Evolutionary conservation across 495 filamentous ascomycete genomes (phyloP), one percentile per base, ranked within the genome.

Genomic region (Tetracladium setigerum): DNA sequence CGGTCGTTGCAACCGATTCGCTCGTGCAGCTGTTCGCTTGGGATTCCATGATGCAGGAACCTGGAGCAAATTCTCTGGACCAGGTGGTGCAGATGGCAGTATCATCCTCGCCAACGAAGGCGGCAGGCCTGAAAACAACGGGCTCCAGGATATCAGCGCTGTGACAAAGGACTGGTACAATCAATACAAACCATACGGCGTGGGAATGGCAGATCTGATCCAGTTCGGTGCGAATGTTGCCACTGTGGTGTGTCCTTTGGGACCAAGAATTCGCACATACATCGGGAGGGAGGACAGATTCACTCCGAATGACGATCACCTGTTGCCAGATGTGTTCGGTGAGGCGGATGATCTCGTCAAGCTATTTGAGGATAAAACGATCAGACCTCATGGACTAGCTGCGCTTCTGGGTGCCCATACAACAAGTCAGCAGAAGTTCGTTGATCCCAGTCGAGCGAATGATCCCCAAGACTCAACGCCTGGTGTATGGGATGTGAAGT

Each of bases 371-470:
- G 62, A 63, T 19, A 77, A 77, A 61, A 75, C 73, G 0, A 70
- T 78, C 52, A 56, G 62, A 18, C 48, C 70, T 5, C 53, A 56
- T 30, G 69, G 66, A 37, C 60, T 76, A 1, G 68, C 68, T 0
- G 72, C 73, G 0, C 61, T 78, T 5, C 55, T 78, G 1, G 74
- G 74, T 19, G 71, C 74, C 0, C 74, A 78, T 56, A 69, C 69
- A 5, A 62, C 62, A 11, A 59, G 60, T 37, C 64, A 62, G 46
- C 72, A 77, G 51, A 63, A 56, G 19, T 70, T 68, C 49, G 64
- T 71, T 24, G 60, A 77, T 53, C 37, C 60, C 2, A 41, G 58
- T 17, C 55, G 60, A 15, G 37, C 48, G 16, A 54, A 53, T 17
- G 62, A 63, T 35, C 55, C 72, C 2, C 69, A 71, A 50, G 69